These are phyloP conservation scores for Axilococcus clingmanii DNA, from an alignment of 139 green algal genomes.

Conservation along the genomic window DNA sequence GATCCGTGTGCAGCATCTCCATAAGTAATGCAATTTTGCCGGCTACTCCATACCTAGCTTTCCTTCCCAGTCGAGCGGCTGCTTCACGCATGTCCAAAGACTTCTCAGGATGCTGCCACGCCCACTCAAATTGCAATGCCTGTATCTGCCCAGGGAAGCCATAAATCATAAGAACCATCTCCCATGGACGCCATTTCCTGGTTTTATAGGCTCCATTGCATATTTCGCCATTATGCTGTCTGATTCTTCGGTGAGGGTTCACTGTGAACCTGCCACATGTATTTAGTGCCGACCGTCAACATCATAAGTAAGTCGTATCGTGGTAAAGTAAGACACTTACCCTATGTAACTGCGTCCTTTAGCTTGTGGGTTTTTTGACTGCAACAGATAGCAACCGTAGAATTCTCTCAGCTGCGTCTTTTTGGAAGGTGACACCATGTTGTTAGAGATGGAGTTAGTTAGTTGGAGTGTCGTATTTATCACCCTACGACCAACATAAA, in stretches of 20 bases:
- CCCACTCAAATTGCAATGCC: slow-evolving; percentile 95
- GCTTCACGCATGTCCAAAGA: slow-evolving; percentile 38
- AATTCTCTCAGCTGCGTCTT: no score
- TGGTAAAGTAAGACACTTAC: no score
- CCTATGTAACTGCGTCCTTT: no score
- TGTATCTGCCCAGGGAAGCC: slow-evolving; percentile 71
- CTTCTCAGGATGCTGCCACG: slow-evolving; percentile 82
- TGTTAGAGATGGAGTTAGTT: no score
- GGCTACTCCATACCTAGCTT: slow-evolving; percentile 31
- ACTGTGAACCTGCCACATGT: slow-evolving; percentile 71
- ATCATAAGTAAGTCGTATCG: no score
- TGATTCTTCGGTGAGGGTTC: slow-evolving; percentile 71
- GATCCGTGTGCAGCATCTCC: slow-evolving; percentile 61
- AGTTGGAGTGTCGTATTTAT: no score
- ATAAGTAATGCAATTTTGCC: slow-evolving; percentile 71
- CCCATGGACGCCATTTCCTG: slow-evolving; percentile 70
- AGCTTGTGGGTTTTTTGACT: no score
- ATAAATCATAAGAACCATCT: slow-evolving; percentile 88
- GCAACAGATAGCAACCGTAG: no score
- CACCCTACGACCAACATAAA: no score
- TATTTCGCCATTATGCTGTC: slow-evolving; percentile 91
- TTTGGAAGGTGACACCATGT: no score
- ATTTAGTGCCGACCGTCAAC: no score
- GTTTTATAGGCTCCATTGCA: slow-evolving; percentile 59
- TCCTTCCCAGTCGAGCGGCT: slow-evolving; percentile 23